Base-by-base conservation (phyloP, 2,329 filamentous ascomycete species). In the Talaromyces sp. region DNA sequence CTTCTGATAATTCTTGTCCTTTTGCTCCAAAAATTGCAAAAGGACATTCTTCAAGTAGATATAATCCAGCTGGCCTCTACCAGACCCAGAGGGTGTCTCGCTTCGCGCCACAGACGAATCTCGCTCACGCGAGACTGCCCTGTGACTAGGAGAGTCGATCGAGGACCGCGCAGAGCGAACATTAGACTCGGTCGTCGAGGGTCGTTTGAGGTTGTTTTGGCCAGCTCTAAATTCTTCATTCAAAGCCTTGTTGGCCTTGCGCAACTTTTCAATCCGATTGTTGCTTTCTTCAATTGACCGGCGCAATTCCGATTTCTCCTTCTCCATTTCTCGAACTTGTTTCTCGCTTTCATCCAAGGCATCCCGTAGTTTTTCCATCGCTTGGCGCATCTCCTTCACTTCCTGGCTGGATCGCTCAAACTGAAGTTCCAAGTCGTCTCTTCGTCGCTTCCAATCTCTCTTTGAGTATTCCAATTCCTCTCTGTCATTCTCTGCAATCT, bases 311-410 rank as follows among this genome's bases (percentile, higher is more conserved):
- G 80, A 78, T 65, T 88, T 89, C 70, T 96, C 90, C 75, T 87
- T 90, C 74, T 97, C 92, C 5, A 90, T 81, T n/a, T 94, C 89
- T 31, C 87, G 84, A 0, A 90, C 86, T 74, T 96, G 90, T 70
- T 84, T 87, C 75, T 99, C 94, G 38, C 89, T 93, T 54, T 91
- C 90, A 66, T 97, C 92, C 1, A 99, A 81, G 0, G 92, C 87
- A 61, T 90, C 83, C 1, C 90, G 86, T 32, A 99, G 81, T 65
- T 90, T 88, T 7, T 85, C 81, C 78, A 96, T 91, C 0, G 92
- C 90, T 7, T 84, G 78, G 31, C 88, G 87, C 68, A 92, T 84
- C 66, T 96, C 92, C 3, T 82, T 82, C 1, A 88, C 82, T 72
- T 97, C 93, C 50, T 87, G 85, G 3, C 81, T 82, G 0, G 90